Percentiles rank a stretch among this genome's conserved stretches.
Conservation (phyloP, 345 rosid genomes). For the Corymbia maculata region DNA sequence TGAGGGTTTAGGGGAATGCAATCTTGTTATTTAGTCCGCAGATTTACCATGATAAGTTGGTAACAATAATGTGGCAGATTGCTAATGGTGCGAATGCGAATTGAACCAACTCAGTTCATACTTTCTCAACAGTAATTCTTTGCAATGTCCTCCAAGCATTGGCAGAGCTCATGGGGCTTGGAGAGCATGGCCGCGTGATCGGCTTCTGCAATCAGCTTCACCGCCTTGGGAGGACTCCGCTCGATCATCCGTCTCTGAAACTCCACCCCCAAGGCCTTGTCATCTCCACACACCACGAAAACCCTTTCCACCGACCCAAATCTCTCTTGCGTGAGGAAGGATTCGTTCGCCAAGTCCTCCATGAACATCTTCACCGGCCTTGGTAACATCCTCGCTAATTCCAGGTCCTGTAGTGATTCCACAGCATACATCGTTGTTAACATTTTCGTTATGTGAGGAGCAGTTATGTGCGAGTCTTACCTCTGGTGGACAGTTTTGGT, state of each 20-base stretch:
- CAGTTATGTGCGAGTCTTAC: background rate
- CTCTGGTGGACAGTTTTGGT: background rate
- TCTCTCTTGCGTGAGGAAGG: conserved; percentile 12
- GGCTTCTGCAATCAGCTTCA: background rate
- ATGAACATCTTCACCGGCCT: conserved; percentile 16
- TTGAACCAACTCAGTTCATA: background rate
- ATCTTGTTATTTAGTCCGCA: background rate
- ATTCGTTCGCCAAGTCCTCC: conserved; percentile 8
- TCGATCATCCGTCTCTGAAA: conserved; percentile 16
- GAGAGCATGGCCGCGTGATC: conserved; percentile 31
- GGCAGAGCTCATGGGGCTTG: conserved; percentile 1
- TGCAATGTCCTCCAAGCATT: conserved; percentile 3
- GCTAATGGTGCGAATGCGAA: background rate
- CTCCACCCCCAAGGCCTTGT: conserved; percentile 11
- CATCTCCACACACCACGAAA: conserved; percentile 16
- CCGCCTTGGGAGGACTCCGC: conserved; percentile 2
- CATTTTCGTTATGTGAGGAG: background rate
- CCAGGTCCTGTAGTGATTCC: conserved; percentile 13
- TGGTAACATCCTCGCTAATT: conserved; percentile 12
- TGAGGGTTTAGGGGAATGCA: background rate
- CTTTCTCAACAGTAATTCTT: background rate
- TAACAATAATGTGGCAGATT: background rate
- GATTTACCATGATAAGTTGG: background rate
- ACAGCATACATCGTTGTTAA: background rate
- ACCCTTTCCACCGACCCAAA: conserved; percentile 5